Conservation (phyloP, 2,329 filamentous ascomycete genomes). For the Penicillium vulpinum region DNA sequence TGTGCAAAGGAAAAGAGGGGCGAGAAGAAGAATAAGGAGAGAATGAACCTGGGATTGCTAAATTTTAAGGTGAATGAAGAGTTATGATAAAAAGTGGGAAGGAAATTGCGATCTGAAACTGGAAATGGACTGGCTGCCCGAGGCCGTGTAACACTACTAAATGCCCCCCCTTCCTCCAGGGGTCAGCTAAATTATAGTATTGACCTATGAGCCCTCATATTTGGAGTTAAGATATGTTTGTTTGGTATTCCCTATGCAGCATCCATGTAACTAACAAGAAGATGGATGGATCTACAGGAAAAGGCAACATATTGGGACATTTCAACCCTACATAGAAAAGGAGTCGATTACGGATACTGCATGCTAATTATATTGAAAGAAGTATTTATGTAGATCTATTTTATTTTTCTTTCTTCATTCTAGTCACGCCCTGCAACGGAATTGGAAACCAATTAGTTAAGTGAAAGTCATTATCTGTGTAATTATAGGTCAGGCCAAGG, state of each 20-base stretch:
- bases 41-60: no score
- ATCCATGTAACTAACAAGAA: not conserved
- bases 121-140: not conserved
- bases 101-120: not conserved
- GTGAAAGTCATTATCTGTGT: no score
- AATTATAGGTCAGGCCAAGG: no score
- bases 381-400: no score
- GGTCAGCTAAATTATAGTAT: not conserved
- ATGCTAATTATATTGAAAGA: no score
- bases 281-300: not conserved
- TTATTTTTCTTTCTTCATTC: no score
- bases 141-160: not conserved
- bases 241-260: not conserved
- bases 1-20: not conserved
- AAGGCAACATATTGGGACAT: not conserved
- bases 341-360: not conserved
- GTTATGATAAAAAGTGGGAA: not conserved
- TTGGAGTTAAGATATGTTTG: not conserved
- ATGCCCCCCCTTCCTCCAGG: not conserved
- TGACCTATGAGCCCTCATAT: no score
- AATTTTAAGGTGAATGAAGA: not conserved
- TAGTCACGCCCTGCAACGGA: no score
- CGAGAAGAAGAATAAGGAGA: not conserved
- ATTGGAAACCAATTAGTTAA: no score
- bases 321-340: not conserved